Base-by-base conservation (phyloP, 495 filamentous ascomycete genomes). In the Aspergillus ostianus region DNA sequence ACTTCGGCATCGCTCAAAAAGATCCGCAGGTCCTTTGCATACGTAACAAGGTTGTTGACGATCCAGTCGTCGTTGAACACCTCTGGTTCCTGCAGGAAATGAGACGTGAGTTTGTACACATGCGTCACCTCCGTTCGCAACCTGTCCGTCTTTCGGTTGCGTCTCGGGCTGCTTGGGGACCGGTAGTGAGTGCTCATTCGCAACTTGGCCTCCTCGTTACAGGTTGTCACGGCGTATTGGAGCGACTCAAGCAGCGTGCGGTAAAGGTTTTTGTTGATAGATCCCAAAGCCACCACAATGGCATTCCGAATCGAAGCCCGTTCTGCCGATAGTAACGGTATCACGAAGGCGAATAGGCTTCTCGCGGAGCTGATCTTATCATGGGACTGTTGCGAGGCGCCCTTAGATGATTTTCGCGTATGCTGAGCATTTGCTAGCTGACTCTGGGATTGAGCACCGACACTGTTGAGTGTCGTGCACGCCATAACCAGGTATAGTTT, bases 401-500 rank as follows among this genome's bases (percentile, higher is more conserved):
- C 81, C 71, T 90, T 95, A 5, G 94, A 98, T 8, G 81, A 82
- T 69, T 93, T 97, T 44, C 94, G 85, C 5, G 84, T 83, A 70
- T 98, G 93, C 64, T 96, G 91, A n/a, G 82, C 80, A 62, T 85
- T 82, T 47, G 74, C 82, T 32, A 79, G 68, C 64, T 74, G 84
- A 64, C 66, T 84, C 64, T 82, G 85, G 47, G 83, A 85, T 30
- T 83, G 80, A 18, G 81, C 85, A 18, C 92, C 93, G 18, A 91
- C 85, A 58, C 92, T 93, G 29, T 88, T 93, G 27, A 99, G 80
- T 0, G 95, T 99, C 9, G 92, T 96, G 70, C 95, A 99, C 6
- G 95, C 95, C 74, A 98, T 96, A 48, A 96, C 90, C 47, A 99
- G 81, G 69, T 97, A 97, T n/a, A 98, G 77, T 73, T 96, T 98